Evolutionary conservation across 768 basidiomycete genomes (phyloP).

Genomic region (Suillus tomentosus): DNA sequence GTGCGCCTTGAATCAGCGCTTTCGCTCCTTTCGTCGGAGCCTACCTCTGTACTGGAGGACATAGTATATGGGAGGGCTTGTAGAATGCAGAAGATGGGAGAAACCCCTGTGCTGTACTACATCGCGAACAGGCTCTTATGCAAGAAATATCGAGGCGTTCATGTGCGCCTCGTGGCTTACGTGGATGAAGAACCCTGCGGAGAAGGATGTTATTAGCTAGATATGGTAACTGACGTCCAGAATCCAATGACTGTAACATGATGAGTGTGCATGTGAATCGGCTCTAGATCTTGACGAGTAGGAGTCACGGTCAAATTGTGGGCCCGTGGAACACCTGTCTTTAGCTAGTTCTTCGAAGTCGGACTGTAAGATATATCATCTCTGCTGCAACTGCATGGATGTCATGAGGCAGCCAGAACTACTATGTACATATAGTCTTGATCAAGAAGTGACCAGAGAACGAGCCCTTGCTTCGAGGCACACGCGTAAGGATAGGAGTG

Average conservation of each 20-base stretch:
- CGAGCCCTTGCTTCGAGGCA: not conserved
- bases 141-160: not conserved
- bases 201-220: not conserved
- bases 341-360: not conserved
- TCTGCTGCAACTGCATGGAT: constrained; percentile 1
- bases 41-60: not conserved
- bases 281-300: not conserved
- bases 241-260: not conserved
- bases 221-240: not conserved
- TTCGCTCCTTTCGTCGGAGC: not conserved
- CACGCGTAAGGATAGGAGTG: not conserved
- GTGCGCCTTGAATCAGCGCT: not conserved
- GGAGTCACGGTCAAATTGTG: not conserved
- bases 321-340: not conserved
- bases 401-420: not conserved
- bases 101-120: constrained; percentile 1
- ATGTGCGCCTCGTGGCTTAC: not conserved
- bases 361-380: not conserved
- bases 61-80: not conserved
- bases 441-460: constrained; percentile 1
- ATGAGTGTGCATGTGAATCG: not conserved
- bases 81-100: not conserved
- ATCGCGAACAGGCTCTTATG: not conserved
- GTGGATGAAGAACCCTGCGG: not conserved
- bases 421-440: not conserved